Percentiles rank a stretch among this genome's conserved stretches.
phyloP scores from a whole-genome alignment of 345 rosid genomes.

The Euphorbia pulcherrima region DNA sequence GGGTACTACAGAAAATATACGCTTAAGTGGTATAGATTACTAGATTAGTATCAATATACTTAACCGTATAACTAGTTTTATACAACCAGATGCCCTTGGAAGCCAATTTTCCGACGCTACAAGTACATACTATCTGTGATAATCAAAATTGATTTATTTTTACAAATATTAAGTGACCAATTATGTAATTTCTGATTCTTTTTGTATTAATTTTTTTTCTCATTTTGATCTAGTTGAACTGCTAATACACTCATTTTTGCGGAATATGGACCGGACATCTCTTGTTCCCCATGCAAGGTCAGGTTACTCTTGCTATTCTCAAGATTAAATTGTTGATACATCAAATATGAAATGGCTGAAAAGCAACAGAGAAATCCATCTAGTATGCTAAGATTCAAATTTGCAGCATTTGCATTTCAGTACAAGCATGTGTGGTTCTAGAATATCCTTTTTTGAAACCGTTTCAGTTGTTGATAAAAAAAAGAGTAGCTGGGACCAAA shows the following conservation, averaged over 20 bases:
- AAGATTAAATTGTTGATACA: not conserved
- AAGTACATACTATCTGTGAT: not conserved
- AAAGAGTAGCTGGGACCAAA: not conserved
- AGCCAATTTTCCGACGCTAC: not conserved
- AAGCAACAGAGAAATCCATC: not conserved
- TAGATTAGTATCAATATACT: not conserved
- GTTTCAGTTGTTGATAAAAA: not conserved
- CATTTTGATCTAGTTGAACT: not conserved
- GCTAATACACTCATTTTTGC: not conserved
- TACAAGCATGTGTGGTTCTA: not conserved
- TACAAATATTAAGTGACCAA: no score
- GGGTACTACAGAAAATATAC: not conserved
- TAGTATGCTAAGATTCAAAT: not conserved
- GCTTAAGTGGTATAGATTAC: not conserved
- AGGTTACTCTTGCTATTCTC: not conserved
- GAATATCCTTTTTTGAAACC: not conserved
- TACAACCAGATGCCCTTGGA: not conserved
- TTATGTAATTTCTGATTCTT: not conserved
- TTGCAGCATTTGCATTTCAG: conserved; percentile 1
- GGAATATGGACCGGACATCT: not conserved
- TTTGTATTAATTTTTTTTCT: not conserved
- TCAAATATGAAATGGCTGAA: not conserved
- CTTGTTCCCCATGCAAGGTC: not conserved
- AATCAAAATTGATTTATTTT: not conserved
- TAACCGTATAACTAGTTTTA: not conserved